phyloP scores from a whole-genome alignment of 2,329 filamentous ascomycete species.

The Tricladium varicosporioides region DNA sequence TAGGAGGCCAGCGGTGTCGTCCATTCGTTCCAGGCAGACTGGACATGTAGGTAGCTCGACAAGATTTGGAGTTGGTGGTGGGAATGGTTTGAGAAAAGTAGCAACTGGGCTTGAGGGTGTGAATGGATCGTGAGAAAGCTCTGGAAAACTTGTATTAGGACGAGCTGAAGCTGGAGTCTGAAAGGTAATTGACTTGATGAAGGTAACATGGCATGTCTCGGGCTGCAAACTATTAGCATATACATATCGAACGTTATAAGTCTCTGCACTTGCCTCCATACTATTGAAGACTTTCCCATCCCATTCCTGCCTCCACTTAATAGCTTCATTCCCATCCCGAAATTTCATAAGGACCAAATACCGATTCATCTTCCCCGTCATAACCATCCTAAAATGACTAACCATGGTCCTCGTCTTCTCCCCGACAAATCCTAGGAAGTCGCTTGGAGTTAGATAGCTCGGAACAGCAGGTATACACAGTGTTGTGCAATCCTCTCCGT shows the following conservation, averaged over 20 bases:
- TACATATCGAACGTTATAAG: constrained; percentile 1
- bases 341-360: constrained; percentile 98
- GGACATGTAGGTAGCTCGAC: constrained; percentile 93
- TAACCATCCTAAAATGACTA: constrained; percentile 91
- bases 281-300: constrained; percentile 92
- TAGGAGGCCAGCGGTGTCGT: constrained; percentile 90
- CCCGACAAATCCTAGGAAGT: constrained; percentile 89
- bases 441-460: constrained; percentile 86
- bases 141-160: constrained; percentile 47
- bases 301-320: constrained; percentile 79
- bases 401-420: constrained; percentile 83
- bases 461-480: constrained; percentile 93
- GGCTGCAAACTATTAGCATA: constrained; percentile 50
- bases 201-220: constrained; percentile 92
- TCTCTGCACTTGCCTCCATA: constrained; percentile 68
- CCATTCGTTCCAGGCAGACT: constrained; percentile 96
- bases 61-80: constrained; percentile 73
- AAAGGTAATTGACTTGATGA: constrained; percentile 89
- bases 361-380: constrained; percentile 82
- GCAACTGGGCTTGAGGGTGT: constrained; percentile 49
- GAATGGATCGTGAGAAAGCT: constrained; percentile 63
- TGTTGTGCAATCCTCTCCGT: constrained; percentile 66
- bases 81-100: constrained; percentile 52
- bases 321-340: constrained; percentile 69
- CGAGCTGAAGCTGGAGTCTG: constrained; percentile 42